These are phyloP conservation scores for Fusarium sp. DNA, from an alignment of 2,329 filamentous ascomycete species.

Conservation along the genomic window DNA sequence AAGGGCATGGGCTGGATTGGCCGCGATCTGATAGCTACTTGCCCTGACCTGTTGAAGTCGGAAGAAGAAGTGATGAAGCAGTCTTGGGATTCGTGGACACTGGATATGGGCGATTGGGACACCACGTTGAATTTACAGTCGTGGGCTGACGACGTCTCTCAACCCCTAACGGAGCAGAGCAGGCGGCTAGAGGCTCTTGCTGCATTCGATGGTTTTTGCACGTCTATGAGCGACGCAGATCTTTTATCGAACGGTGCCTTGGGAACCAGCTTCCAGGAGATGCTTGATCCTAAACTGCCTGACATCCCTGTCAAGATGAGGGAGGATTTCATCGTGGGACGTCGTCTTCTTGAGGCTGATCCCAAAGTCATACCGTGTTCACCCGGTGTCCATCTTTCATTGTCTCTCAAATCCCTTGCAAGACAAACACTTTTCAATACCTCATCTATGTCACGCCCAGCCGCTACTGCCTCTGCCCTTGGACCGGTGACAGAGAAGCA, in stretches of 20 bases:
- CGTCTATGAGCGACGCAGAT: slow-evolving; percentile 73
- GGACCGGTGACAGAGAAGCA: slow-evolving; percentile 47
- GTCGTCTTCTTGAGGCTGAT: slow-evolving; percentile 58
- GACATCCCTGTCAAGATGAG: slow-evolving; percentile 56
- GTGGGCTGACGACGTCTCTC: slow-evolving; percentile 49
- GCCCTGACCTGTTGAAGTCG: slow-evolving; percentile 51
- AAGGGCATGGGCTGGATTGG: slow-evolving; percentile 80
- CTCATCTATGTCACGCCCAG: not conserved
- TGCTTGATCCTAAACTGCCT: slow-evolving; percentile 71
- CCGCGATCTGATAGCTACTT: slow-evolving; percentile 62
- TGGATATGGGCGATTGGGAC: slow-evolving; percentile 70
- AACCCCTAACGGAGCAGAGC: slow-evolving; percentile 21
- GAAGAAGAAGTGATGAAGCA: slow-evolving; percentile 73
- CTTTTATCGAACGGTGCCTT: slow-evolving; percentile 62
- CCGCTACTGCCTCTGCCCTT: slow-evolving; percentile 20
- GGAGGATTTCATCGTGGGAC: slow-evolving; percentile 62
- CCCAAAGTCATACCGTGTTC: slow-evolving; percentile 45
- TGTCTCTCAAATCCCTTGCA: slow-evolving; percentile 44
- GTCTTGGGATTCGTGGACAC: slow-evolving; percentile 71
- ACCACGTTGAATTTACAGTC: slow-evolving; percentile 51
- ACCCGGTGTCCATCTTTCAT: slow-evolving; percentile 43
- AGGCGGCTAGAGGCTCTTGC: slow-evolving; percentile 53
- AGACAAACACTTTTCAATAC: slow-evolving; percentile 37
- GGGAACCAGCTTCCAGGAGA: slow-evolving; percentile 55
- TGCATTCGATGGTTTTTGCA: slow-evolving; percentile 63